A percentile compares a stretch with the other conserved stretches of the same genome.
Conservation (phyloP, 2,329 filamentous ascomycete genomes). For the Capronia epimyces region DNA sequence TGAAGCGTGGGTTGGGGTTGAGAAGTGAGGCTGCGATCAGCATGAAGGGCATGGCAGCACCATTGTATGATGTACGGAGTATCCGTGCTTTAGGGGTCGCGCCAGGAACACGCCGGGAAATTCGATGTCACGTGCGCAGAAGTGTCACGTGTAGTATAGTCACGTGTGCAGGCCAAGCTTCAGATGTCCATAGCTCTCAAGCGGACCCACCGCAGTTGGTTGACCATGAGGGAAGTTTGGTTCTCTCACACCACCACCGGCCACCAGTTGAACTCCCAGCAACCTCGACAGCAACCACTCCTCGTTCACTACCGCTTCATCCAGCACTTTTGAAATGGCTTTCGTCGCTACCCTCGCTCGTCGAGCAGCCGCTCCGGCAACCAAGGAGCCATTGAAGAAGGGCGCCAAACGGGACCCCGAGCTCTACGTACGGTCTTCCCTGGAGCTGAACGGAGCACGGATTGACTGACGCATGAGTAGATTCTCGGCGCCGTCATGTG, state of each 20-base stretch:
- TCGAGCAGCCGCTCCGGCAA: conserved; percentile 4
- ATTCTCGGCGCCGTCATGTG: conserved; percentile 89
- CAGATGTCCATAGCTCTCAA: not conserved
- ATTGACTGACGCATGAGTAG: conserved; percentile 48
- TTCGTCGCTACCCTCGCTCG: conserved; percentile 2
- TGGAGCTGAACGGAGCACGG: conserved; percentile 1
- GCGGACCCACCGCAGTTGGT: not conserved
- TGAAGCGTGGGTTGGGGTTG: conserved; percentile 4
- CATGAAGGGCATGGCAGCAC: conserved; percentile 3
- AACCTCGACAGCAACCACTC: conserved; percentile 1
- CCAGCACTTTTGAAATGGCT: not conserved
- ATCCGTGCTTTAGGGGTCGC: not conserved
- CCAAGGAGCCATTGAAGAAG: conserved; percentile 46
- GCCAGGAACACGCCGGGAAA: not conserved
- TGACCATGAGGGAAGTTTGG: not conserved
- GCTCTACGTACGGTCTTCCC: conserved; percentile 57
- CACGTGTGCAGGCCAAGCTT: not conserved
- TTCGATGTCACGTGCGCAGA: not conserved
- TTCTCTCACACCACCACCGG: conserved; percentile 16
- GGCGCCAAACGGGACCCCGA: conserved; percentile 66
- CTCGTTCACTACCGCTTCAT: conserved; percentile 2
- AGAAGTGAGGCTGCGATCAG: conserved; percentile 11
- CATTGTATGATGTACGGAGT: too few species aligned
- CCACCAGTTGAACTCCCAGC: not conserved
- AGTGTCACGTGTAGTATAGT: too few species aligned